phyloP scores from a whole-genome alignment of 129 eudicot species.

The Saussurea involucrata region DNA sequence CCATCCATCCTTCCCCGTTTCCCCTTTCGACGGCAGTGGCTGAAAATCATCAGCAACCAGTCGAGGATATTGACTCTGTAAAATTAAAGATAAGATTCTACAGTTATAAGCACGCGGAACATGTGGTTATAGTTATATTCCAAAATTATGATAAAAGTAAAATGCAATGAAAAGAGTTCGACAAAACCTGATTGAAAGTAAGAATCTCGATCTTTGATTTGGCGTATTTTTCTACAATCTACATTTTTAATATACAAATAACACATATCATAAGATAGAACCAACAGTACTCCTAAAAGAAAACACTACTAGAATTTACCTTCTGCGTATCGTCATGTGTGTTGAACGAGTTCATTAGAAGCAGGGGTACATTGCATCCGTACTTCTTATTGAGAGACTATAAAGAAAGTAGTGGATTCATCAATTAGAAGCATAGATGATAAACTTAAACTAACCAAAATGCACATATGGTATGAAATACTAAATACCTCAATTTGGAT shows the following conservation, averaged over 20 bases:
- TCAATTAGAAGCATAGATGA: not conserved
- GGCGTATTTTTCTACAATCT: slow-evolving; percentile 89
- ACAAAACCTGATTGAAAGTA: slow-evolving; percentile 87
- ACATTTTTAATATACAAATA: not conserved
- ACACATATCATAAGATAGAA: not conserved
- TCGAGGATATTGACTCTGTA: slow-evolving; percentile 96
- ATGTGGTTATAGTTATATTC: not conserved
- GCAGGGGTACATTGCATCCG: slow-evolving; percentile 93
- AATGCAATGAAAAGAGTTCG: not conserved
- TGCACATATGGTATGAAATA: not conserved
- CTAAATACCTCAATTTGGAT: slow-evolving; percentile 82
- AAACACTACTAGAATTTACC: slow-evolving; percentile 37
- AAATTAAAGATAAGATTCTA: not conserved
- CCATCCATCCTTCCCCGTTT: slow-evolving; percentile 74
- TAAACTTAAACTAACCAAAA: not conserved
- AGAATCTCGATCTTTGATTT: slow-evolving; percentile 76
- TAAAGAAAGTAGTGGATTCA: slow-evolving; percentile 11
- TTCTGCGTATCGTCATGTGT: slow-evolving; percentile 95
- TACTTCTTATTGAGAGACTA: slow-evolving; percentile 80
- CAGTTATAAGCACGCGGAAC: not conserved
- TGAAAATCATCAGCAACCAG: slow-evolving; percentile 74
- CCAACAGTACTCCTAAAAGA: not conserved
- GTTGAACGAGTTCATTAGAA: slow-evolving; percentile 97
- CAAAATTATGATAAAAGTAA: not conserved
- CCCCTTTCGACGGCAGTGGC: slow-evolving; percentile 87